phyloP scores from a whole-genome alignment of 768 basidiomycete species.

The Erythrobasidium yunnanense region DNA sequence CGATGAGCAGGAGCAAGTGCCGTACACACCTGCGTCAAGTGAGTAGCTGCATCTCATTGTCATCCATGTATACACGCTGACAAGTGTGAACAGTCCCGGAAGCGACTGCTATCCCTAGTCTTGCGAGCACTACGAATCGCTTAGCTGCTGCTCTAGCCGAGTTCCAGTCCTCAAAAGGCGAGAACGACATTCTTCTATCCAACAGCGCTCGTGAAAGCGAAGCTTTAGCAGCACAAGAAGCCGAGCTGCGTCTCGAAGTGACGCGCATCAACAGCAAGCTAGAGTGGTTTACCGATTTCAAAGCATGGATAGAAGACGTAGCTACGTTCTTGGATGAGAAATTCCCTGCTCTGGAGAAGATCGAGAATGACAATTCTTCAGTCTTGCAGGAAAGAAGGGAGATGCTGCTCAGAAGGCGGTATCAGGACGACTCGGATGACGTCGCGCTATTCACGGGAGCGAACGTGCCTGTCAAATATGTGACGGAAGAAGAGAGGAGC shows the following conservation, averaged over 20 bases:
- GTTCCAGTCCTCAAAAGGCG: slow-evolving; percentile 35
- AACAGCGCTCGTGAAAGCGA: slow-evolving; percentile 39
- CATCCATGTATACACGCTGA: neutral
- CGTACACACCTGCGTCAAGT: slow-evolving; percentile 43
- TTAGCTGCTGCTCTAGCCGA: slow-evolving; percentile 41
- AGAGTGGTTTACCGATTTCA: slow-evolving; percentile 45
- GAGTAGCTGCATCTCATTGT: slow-evolving; percentile 23
- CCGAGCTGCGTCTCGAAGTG: slow-evolving; percentile 43
- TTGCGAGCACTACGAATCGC: slow-evolving; percentile 40
- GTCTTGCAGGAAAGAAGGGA: slow-evolving; percentile 35
- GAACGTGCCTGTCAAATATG: slow-evolving; percentile 15
- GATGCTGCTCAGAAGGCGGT: slow-evolving; percentile 34
- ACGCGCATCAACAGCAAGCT: slow-evolving; percentile 42
- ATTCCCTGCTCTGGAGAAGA: slow-evolving; percentile 43
- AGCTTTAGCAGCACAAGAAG: slow-evolving; percentile 42
- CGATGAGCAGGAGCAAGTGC: slow-evolving; percentile 33
- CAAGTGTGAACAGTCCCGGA: slow-evolving; percentile 41
- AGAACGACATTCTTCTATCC: slow-evolving; percentile 38
- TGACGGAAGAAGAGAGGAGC: neutral
- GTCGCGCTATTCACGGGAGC: slow-evolving; percentile 36
- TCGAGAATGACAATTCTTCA: slow-evolving; percentile 41
- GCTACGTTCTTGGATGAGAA: slow-evolving; percentile 46
- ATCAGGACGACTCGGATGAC: slow-evolving; percentile 36
- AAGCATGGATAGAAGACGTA: slow-evolving; percentile 44
- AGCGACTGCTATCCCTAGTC: slow-evolving; percentile 41